Conservation (phyloP, 2,329 filamentous ascomycete genomes). For the Pestalotiopsis sp. region DNA sequence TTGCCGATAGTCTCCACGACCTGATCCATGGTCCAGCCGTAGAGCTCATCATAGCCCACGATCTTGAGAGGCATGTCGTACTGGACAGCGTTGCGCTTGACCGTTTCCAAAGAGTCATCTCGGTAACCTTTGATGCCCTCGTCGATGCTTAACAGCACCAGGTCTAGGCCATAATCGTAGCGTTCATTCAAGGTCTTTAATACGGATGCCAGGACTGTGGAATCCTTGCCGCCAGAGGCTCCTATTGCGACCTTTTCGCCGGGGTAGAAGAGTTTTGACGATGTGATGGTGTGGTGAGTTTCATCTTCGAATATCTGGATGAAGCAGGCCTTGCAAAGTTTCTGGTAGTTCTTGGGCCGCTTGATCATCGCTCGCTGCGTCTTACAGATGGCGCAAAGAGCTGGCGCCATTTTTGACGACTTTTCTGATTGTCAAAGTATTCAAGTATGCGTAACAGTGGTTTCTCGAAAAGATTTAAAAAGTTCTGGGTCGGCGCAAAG, state of each 20-base stretch:
- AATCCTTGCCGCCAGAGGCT: slow-evolving; percentile 96
- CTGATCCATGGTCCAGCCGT: slow-evolving; percentile 99
- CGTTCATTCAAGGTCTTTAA: slow-evolving; percentile 93
- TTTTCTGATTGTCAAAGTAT: not conserved
- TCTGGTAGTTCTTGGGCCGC: slow-evolving; percentile 91
- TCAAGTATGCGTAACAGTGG: not conserved
- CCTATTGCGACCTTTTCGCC: slow-evolving; percentile 93
- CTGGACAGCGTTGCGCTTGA: slow-evolving; percentile 89
- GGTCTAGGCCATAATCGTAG: slow-evolving; percentile 81
- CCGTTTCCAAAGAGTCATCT: slow-evolving; percentile 93
- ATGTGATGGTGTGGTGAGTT: slow-evolving; percentile 87
- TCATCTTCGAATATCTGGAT: slow-evolving; percentile 87
- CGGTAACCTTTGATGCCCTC: slow-evolving; percentile 97
- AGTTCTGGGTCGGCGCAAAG: not conserved
- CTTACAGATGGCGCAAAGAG: slow-evolving; percentile 75
- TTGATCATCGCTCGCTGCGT: slow-evolving; percentile 83
- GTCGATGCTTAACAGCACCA: slow-evolving; percentile 89
- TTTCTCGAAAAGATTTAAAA: not conserved
- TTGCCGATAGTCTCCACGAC: slow-evolving; percentile 96
- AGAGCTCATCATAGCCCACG: slow-evolving; percentile 89
- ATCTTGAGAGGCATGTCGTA: slow-evolving; percentile 93
- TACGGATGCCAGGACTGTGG: slow-evolving; percentile 91
- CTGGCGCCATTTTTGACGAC: slow-evolving; percentile 68
- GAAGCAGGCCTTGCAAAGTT: slow-evolving; percentile 90
- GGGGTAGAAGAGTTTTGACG: slow-evolving; percentile 76